These are phyloP conservation scores for Aphanomyces euteiches DNA, from an alignment of 352 stramenopile genomes.

Conservation along the genomic window DNA sequence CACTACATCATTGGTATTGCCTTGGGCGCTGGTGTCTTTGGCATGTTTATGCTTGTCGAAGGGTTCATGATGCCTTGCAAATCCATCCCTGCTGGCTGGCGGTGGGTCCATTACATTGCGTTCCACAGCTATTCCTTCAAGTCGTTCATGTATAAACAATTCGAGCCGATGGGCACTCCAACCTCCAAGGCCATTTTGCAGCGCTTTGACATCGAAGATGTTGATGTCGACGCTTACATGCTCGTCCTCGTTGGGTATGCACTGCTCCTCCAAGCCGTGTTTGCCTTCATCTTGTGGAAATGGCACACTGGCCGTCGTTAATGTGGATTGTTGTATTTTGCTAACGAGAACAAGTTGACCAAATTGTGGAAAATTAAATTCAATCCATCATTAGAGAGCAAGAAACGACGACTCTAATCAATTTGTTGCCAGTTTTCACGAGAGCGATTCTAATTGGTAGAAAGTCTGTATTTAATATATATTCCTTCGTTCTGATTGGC, in stretches of 20 bases:
- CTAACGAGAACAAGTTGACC: too few relatives aligned
- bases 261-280: constrained; percentile 39
- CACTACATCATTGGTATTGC: too few relatives aligned
- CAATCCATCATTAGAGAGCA: too few relatives aligned
- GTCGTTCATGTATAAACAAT: constrained; percentile 53
- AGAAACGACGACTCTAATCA: too few relatives aligned
- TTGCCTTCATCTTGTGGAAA: constrained; percentile 49
- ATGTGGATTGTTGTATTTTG: not conserved
- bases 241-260: constrained; percentile 34
- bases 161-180: constrained; percentile 29
- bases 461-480: too few relatives aligned
- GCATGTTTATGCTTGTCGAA: not conserved
- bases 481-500: too few relatives aligned
- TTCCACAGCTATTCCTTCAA: constrained; percentile 62
- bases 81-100: constrained; percentile 29
- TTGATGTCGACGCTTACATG: constrained; percentile 37
- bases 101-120: constrained; percentile 54
- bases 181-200: constrained; percentile 31
- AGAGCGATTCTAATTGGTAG: too few relatives aligned
- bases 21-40: constrained; percentile 35
- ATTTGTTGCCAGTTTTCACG: too few relatives aligned
- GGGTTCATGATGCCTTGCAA: too few relatives aligned
- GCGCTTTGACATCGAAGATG: constrained; percentile 35
- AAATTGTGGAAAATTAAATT: too few relatives aligned
- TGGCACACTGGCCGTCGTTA: constrained; percentile 56